Percentiles rank a stretch among this genome's conserved stretches.
These are phyloP conservation scores for Phytopythium delawarense DNA, from an alignment of 352 stramenopile genomes.

Conservation along the genomic window DNA sequence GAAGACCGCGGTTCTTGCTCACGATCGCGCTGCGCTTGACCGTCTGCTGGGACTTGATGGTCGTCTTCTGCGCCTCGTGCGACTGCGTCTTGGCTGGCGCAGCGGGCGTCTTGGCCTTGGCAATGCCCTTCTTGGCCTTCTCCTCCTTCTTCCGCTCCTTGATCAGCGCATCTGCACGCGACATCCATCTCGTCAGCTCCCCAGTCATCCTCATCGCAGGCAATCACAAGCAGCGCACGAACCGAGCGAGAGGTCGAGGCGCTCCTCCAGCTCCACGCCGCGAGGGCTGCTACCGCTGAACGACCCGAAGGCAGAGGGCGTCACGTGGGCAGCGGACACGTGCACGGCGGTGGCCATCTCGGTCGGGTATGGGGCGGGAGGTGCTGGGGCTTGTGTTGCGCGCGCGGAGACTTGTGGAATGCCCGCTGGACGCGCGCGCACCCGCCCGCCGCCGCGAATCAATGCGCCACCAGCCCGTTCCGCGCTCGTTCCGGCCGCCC, in stretches of 20 bases:
- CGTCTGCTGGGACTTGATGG: slow-evolving; percentile 19
- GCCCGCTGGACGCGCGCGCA: not conserved
- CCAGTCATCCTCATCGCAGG: not conserved
- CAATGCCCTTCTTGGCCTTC: slow-evolving; percentile 36
- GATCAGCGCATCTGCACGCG: slow-evolving; percentile 50
- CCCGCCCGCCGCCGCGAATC: slow-evolving; percentile 1
- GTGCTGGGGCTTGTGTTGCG: not conserved
- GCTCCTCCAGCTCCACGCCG: slow-evolving; percentile 30
- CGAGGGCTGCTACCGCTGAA: slow-evolving; percentile 16
- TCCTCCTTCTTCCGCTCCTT: slow-evolving; percentile 60
- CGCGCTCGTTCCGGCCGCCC: slow-evolving; percentile 12
- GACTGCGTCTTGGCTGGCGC: slow-evolving; percentile 16
- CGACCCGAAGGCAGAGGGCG: not conserved
- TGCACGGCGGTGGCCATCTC: slow-evolving; percentile 19
- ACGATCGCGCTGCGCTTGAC: slow-evolving; percentile 34
- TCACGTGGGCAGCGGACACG: slow-evolving; percentile 8
- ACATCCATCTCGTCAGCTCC: slow-evolving; percentile 5
- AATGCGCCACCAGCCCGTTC: slow-evolving; percentile 9
- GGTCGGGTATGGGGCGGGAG: no score
- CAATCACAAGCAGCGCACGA: not conserved
- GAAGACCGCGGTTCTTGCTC: slow-evolving; percentile 44
- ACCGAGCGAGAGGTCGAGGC: slow-evolving; percentile 44
- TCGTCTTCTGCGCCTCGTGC: slow-evolving; percentile 17
- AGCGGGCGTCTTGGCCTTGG: slow-evolving; percentile 17
- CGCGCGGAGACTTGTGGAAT: slow-evolving; percentile 9